A percentile compares a stretch with the other conserved stretches of the same genome.
Evolutionary conservation across 1,284 basidiomycete genomes (phyloP).

Genomic region (Puccinia polysora): DNA sequence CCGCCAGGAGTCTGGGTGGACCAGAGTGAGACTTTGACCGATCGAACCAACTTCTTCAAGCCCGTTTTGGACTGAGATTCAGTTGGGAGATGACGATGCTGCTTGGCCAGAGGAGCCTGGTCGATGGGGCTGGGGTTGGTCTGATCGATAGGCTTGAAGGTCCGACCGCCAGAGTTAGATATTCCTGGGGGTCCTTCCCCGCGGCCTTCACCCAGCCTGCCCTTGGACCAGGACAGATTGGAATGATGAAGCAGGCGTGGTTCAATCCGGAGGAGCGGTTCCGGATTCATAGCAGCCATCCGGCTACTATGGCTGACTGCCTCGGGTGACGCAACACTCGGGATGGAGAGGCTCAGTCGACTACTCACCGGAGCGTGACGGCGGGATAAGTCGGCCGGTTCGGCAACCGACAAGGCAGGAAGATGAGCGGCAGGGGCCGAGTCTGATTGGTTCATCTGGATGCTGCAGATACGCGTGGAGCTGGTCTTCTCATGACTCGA

Average conservation of each 20-base stretch:
- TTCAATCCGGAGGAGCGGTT: background rate
- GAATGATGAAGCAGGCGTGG: constrained; percentile 7
- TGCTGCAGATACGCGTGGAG: background rate
- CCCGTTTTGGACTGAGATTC: constrained; percentile 4
- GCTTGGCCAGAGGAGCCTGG: background rate
- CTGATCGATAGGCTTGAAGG: background rate
- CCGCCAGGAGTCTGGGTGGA: background rate
- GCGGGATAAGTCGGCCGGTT: no score
- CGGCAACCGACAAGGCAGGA: no score
- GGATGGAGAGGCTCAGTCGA: no score
- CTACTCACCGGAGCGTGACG: no score
- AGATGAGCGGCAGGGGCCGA: background rate
- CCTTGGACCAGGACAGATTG: constrained; percentile 2
- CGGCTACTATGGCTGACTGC: background rate
- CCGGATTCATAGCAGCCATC: background rate
- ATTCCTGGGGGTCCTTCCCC: background rate
- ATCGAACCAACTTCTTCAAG: constrained; percentile 19
- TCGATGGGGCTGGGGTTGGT: constrained; percentile 13
- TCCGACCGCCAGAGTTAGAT: constrained; percentile 5
- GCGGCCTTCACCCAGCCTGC: background rate
- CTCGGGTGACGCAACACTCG: background rate
- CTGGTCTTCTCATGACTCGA: background rate
- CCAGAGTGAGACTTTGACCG: constrained; percentile 7
- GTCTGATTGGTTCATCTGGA: background rate
- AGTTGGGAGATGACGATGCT: background rate